Base-by-base conservation (phyloP, 1,284 basidiomycete species). In the Grifola frondosa region DNA sequence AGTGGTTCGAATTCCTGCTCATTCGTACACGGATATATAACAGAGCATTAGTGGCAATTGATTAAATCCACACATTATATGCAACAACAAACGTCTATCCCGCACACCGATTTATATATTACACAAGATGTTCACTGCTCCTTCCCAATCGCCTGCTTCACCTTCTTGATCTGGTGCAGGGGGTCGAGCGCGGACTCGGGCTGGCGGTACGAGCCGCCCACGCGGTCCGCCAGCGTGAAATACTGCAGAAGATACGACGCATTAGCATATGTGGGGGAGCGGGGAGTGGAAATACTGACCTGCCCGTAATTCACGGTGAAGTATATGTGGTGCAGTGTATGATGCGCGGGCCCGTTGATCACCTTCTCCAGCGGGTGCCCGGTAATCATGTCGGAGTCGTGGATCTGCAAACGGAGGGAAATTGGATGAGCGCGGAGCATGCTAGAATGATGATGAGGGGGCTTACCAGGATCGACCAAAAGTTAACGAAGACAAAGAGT, bases 361-460 rank as follows among this genome's bases (percentile, higher is more conserved):
- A 93, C 68, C 59, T 77, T 84, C 67, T 98, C 96, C 2, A 97
- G 75, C 6, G 85, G 74, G 62, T 92, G 88, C n/a, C 89, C 94
- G 34, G 90, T 91, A 63, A 98, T 85, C 94, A 99, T 98, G 72
- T 99, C 97, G n/a, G 91, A 95, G 67, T 99, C 96, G 66, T 99
- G 96, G 57, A 99, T 99, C 88, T 91, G 54, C 16, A 7, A 26
- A 47, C 19, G 36, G 23, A 33, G 11, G 30, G 11, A 13, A 13
- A 28, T 35, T 9, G 49, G 46, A 21, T 28, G 17, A 39, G 37
- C 37, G 8, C 33, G 31, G 33, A 25, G 28, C n/a, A 22, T 32
- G 32, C 38, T 6, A 31, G n/a, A 22, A 12, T 41, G 26, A 44
- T 10, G 23, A 32, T 25, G 25, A n/a, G 16, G 17, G 46, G 13